Conservation (phyloP, 192 early-diverging fungal species). For the Rhizophagus prolifer region DNA sequence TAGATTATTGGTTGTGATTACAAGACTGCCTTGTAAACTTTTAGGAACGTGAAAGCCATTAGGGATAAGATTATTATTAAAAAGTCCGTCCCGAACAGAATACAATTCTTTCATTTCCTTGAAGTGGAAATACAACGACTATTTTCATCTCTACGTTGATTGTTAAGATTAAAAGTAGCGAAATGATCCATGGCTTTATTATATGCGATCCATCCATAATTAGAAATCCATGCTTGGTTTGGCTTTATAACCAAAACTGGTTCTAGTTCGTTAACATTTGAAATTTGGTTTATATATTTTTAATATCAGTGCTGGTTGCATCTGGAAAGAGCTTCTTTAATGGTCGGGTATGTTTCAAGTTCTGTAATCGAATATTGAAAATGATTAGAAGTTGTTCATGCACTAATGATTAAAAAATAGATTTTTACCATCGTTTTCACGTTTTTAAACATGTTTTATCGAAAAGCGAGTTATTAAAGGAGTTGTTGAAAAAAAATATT, state of each 20-base stretch:
- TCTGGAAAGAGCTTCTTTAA: background rate
- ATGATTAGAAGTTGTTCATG: background rate
- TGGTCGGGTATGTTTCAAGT: constrained; percentile 3
- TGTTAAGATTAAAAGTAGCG: background rate
- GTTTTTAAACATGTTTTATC: too few species aligned
- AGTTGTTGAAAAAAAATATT: too few species aligned
- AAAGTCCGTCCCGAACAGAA: background rate
- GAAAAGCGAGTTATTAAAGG: too few species aligned
- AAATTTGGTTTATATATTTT: too few species aligned
- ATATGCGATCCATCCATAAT: background rate
- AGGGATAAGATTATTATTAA: background rate
- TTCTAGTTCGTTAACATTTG: too few species aligned
- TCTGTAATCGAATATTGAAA: background rate
- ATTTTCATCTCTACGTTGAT: background rate
- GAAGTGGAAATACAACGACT: constrained; percentile 2
- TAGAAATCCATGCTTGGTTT: too few species aligned
- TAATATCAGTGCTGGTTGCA: too few species aligned
- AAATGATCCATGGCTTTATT: background rate
- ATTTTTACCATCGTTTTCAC: too few species aligned
- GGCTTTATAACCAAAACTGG: too few species aligned
- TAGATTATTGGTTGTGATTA: too few species aligned
- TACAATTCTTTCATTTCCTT: constrained; percentile 7
- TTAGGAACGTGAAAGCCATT: background rate
- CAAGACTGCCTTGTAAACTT: background rate
- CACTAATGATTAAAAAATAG: constrained; percentile 8